Percentiles rank a stretch among this genome's conserved stretches.
These are phyloP conservation scores for Diaporthe longicolla DNA, from an alignment of 2,329 filamentous ascomycete genomes.

Conservation along the genomic window DNA sequence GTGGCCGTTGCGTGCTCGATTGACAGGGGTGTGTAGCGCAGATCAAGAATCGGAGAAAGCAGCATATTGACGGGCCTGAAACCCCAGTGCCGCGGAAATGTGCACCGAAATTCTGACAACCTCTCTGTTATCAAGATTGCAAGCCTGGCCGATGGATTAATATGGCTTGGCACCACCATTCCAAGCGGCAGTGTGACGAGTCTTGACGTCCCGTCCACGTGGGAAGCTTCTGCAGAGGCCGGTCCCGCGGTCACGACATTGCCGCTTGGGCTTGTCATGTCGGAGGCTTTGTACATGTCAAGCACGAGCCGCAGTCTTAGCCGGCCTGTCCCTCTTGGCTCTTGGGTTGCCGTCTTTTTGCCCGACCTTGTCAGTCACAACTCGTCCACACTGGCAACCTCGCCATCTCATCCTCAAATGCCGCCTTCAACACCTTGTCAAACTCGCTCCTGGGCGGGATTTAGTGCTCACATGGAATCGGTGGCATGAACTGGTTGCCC, in stretches of 20 bases:
- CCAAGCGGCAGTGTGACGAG: neutral
- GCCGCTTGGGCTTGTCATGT: constrained; percentile 2
- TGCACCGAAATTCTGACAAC: neutral
- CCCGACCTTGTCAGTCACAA: neutral
- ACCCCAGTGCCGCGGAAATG: neutral
- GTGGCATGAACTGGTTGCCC: neutral
- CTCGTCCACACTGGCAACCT: neutral
- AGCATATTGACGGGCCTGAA: constrained; percentile 16
- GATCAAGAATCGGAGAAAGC: constrained; percentile 20
- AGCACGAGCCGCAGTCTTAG: constrained; percentile 16
- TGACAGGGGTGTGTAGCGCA: constrained; percentile 3
- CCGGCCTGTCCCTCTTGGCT: neutral
- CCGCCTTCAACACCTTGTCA: constrained; percentile 1
- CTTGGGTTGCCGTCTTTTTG: neutral
- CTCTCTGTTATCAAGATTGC: neutral
- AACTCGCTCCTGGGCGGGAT: neutral
- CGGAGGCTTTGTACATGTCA: constrained; percentile 5
- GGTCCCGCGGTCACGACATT: constrained; percentile 27
- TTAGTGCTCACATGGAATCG: neutral
- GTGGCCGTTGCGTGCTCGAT: constrained; percentile 37
- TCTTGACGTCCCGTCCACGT: constrained; percentile 2
- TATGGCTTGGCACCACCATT: neutral
- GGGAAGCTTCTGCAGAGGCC: neutral
- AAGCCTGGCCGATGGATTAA: neutral
- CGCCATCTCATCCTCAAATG: constrained; percentile 19